Base-by-base conservation (phyloP, 495 filamentous ascomycete species). In the Tetracladium setigerum region DNA sequence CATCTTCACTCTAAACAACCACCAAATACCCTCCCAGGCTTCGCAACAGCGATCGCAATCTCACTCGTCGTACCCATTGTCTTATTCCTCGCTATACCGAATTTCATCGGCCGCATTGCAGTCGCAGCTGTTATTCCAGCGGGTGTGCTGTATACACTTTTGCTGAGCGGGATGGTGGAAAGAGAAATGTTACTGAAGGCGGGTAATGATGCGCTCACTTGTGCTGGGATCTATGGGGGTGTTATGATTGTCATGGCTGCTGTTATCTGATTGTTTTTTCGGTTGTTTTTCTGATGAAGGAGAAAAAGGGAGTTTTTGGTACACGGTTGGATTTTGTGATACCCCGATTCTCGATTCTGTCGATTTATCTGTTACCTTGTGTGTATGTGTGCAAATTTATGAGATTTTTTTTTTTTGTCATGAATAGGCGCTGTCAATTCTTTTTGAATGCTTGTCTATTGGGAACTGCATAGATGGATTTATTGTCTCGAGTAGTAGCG, bases 31-130 rank as follows among this genome's bases (percentile, higher is more conserved):
- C 55, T 69, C 2, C 63, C 59, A 57, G 53, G 55, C 8, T 48
- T 79, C 8, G 74, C 76, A 8, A 59, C 75, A 43, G 73, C 77
- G 18, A 63, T 78, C 12, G 73, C 77, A 0, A 68, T 73, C 4
- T 69, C 76, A 0, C 60, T 82, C 10, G 62, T 82, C 6, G 56
- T 82, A 8, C 80, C 79, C 0, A 69, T 86, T 14, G 58, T 84
- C 22, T 75, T 78, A 4, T 84, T 83, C 58, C 57, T 60, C 3
- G 53, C 74, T 2, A 70, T 74, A 27, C 72, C 71, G 0, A 71
- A 73, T 16, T 78, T 80, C 52, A 60, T 73, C 1, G 74, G 73
- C 14, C 68, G 78, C 24, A 62, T 82, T 39, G 70, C 73, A 0
- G 68, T 79, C 22, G 71, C 76, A 1, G 33, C 60, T 12, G 53